Evolutionary conservation across 2,329 filamentous ascomycete species (phyloP), one percentile per base, ranked within the genome.

Genomic region (Incumbomyces lentus): DNA sequence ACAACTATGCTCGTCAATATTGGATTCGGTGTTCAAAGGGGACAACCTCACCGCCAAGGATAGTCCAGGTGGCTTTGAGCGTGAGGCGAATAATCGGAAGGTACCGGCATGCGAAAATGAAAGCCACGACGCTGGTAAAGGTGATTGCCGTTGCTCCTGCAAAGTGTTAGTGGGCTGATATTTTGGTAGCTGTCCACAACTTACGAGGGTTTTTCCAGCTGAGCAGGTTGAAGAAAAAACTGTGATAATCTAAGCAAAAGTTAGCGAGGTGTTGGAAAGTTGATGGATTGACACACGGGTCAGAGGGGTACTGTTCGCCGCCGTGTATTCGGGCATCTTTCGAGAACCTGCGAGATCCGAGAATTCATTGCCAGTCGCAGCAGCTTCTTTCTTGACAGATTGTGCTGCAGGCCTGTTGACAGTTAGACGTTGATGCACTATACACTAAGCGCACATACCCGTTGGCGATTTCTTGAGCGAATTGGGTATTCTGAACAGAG

Each of bases 91-190:
- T 67, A 50, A 81, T 67, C 51, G 78, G 78, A 32, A 82, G 67
- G 62, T 80, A 82, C 60, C 78, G 76, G 52, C 69, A 70, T 54
- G 75, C 73, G 63, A 82, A 75, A 63, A 82, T 81, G 64, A 78
- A 72, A 55, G 68, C 55, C 52, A 81, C 64, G 46, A 73, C 70
- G 48, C 67, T 66, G 47, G 66, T 70, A 60, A 75, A 82, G 53
- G 76, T 75, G 60, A 79, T 73, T 52, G 71, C 75, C 51, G 79
- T 81, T 35, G 77, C 76, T 58, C 78, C 73, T 48, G 78, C 78
- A 49, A 35, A 3, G 45, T 43, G 55, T 46, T 57, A 58, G 52
- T 31, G 52, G 50, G 44, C 50, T 40, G 13, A 31, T 14, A n/a
- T 5, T 8, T 18, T 17, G 16, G 17, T n/a, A 29, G 22, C 34